These are phyloP conservation scores for Dalbergia cochinchinensis DNA, from an alignment of 306 rosid genomes.

Conservation along the genomic window DNA sequence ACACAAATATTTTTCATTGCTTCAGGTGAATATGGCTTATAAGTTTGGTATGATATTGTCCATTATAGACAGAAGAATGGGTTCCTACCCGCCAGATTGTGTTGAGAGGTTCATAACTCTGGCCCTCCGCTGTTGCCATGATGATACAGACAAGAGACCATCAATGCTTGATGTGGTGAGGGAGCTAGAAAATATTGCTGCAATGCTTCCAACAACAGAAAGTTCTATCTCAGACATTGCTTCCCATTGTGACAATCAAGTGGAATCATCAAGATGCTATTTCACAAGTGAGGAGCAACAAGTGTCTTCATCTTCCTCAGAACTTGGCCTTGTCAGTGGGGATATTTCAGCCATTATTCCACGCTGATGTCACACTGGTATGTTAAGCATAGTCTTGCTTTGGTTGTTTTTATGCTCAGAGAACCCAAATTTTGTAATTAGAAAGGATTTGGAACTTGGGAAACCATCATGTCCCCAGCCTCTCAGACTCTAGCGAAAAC, in stretches of 20 bases:
- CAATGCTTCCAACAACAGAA: slow-evolving; percentile 51
- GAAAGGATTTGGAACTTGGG: too few species aligned
- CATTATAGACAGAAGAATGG: slow-evolving; percentile 55
- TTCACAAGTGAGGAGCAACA: slow-evolving; percentile 28
- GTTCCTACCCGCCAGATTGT: slow-evolving; percentile 51
- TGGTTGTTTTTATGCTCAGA: too few species aligned
- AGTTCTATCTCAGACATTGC: slow-evolving; percentile 37
- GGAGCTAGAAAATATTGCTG: slow-evolving; percentile 58
- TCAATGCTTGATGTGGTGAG: slow-evolving; percentile 57
- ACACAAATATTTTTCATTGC: slow-evolving; percentile 20
- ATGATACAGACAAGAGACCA: slow-evolving; percentile 53
- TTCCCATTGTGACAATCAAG: slow-evolving; percentile 31
- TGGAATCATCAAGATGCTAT: slow-evolving; percentile 37
- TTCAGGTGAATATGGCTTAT: slow-evolving; percentile 66
- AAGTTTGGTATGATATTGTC: slow-evolving; percentile 53
- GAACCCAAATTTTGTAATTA: too few species aligned
- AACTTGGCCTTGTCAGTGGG: slow-evolving; percentile 56
- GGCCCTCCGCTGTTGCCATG: slow-evolving; percentile 63
- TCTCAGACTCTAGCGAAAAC: too few species aligned
- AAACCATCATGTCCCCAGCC: too few species aligned
- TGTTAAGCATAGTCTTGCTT: too few species aligned
- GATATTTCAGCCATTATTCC: slow-evolving; percentile 52
- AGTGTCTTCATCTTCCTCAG: slow-evolving; percentile 40
- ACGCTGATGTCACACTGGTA: neutral
- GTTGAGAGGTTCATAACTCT: slow-evolving; percentile 51